Conservation (phyloP, 768 basidiomycete species). For the Imleria badia region DNA sequence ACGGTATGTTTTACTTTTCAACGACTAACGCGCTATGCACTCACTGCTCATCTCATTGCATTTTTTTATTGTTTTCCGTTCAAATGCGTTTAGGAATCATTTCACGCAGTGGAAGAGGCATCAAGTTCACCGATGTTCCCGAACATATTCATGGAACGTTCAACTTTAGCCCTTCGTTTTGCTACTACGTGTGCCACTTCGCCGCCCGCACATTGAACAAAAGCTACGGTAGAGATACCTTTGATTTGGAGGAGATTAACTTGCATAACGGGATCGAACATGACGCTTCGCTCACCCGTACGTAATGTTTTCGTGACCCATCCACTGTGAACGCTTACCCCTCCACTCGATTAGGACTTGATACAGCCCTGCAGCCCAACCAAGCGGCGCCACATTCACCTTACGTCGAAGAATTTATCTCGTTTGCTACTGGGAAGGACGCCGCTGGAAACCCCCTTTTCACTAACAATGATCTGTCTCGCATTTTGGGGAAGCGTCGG, state of each 20-base stretch:
- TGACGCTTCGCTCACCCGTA: constrained; percentile 30
- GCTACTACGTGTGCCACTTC: constrained; percentile 59
- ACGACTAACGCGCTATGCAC: constrained; percentile 25
- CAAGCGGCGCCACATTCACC: constrained; percentile 52
- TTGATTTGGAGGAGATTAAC: constrained; percentile 50
- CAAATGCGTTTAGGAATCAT: constrained; percentile 34
- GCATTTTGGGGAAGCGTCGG: constrained; percentile 57
- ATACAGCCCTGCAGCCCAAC: constrained; percentile 44
- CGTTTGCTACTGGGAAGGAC: constrained; percentile 58
- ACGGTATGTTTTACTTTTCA: constrained; percentile 58
- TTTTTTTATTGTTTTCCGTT: background rate
- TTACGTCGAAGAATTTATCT: constrained; percentile 56
- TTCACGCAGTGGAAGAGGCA: constrained; percentile 63
- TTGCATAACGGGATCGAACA: constrained; percentile 19
- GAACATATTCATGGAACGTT: constrained; percentile 48
- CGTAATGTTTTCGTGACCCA: background rate
- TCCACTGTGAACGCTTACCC: background rate
- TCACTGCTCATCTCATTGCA: background rate
- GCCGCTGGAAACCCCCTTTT: constrained; percentile 45
- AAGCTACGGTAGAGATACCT: constrained; percentile 53
- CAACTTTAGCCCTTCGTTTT: constrained; percentile 70
- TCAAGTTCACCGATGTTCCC: constrained; percentile 51
- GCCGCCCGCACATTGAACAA: constrained; percentile 57
- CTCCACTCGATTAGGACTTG: constrained; percentile 45
- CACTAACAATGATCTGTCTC: constrained; percentile 60